These are phyloP conservation scores for Salvia hispanica DNA, from an alignment of 257 asterid genomes.

Conservation along the genomic window DNA sequence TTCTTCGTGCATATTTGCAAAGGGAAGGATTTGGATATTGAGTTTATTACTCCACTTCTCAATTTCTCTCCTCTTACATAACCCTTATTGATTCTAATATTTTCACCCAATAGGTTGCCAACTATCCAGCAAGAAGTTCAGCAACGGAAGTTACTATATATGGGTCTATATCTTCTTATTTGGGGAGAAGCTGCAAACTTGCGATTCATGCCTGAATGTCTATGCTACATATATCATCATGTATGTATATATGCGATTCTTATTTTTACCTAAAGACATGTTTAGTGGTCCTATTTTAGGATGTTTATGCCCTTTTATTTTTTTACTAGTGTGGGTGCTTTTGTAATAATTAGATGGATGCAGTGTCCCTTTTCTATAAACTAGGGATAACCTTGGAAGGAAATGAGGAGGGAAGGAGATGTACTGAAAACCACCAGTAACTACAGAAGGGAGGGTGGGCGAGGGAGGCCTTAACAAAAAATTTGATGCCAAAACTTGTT, in stretches of 20 bases:
- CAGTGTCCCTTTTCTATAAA: conserved; percentile 19
- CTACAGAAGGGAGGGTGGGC: background rate
- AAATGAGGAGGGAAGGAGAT: conserved; percentile 11
- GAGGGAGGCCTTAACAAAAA: too few species aligned
- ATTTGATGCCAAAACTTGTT: background rate
- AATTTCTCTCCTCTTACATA: conserved; percentile 6
- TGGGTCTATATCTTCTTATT: conserved; percentile 95
- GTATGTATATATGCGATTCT: conserved; percentile 45
- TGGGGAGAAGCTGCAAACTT: conserved; percentile 99
- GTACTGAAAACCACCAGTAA: background rate
- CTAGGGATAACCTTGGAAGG: conserved; percentile 17
- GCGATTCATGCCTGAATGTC: conserved; percentile 74
- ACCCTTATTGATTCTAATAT: conserved; percentile 14
- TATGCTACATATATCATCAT: conserved; percentile 67
- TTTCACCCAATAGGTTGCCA: conserved; percentile 72
- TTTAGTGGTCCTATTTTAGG: background rate
- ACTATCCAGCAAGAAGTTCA: conserved; percentile 98
- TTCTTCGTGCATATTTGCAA: conserved; percentile 10
- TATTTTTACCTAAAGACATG: background rate
- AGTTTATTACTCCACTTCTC: conserved; percentile 13
- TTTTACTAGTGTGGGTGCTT: conserved; percentile 6
- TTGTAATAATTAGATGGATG: conserved; percentile 3
- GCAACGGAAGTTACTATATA: conserved; percentile 88
- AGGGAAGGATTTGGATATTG: conserved; percentile 6
- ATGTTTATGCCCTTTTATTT: background rate